Conservation (phyloP, 305 asterid species). For the Fraxinus xanthoxyloides region DNA sequence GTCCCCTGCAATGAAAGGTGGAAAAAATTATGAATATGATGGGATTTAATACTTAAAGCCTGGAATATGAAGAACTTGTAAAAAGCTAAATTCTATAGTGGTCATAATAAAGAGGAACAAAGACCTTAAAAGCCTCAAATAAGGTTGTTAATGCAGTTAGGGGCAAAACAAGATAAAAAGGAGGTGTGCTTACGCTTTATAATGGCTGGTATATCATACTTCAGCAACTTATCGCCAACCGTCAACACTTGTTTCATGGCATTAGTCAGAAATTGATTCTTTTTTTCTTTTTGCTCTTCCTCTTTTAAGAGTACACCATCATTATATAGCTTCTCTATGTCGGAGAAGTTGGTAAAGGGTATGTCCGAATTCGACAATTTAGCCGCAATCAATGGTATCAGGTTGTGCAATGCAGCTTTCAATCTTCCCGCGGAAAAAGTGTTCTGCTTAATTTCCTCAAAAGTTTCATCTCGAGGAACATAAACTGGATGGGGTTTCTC, state of each 20-base stretch:
- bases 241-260: conserved; percentile 42
- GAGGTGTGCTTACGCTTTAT: conserved; percentile 49
- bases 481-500: conserved; percentile 80
- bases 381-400: conserved; percentile 65
- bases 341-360: conserved; percentile 71
- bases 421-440: conserved; percentile 71
- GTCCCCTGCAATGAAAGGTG: conserved; percentile 49
- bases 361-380: conserved; percentile 64
- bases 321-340: conserved; percentile 69
- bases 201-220: conserved; percentile 76
- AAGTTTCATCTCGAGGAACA: conserved; percentile 83
- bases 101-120: not conserved
- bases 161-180: not conserved
- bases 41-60: not conserved
- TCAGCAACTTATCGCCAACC: conserved; percentile 64
- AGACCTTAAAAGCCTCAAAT: not conserved
- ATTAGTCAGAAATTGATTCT: conserved; percentile 30
- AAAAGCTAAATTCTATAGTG: not conserved
- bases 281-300: conserved; percentile 27
- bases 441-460: conserved; percentile 71
- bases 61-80: not conserved
- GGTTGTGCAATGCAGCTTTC: conserved; percentile 69
- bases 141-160: not conserved
- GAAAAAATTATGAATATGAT: not conserved
- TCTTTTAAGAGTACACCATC: conserved; percentile 53